Evolutionary conservation across 1,284 basidiomycete species (phyloP), one percentile per base, ranked within the genome.

Genomic region (Marasmius oreades): DNA sequence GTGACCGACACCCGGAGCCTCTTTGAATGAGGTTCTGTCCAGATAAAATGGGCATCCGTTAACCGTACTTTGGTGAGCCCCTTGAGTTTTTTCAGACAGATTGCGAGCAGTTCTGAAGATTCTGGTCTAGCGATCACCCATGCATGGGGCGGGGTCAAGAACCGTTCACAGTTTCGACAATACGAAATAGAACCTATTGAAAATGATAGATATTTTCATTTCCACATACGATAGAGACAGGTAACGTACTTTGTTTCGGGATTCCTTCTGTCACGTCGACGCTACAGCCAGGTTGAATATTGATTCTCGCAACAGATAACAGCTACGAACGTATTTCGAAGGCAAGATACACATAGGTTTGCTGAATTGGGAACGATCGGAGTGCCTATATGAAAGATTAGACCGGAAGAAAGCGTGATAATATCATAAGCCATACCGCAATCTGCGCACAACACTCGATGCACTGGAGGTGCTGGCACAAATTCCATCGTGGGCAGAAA

Each of bases 201-300:
- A 54, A 45, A 55, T 43, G 53, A 55, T 45, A 11, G 22, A 26
- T 26, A 18, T 1, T 34, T 26, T 18, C 44, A 7, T 12, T 42
- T 33, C 42, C 16, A 8, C 44, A 2, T 11, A 8, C 6, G 28
- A 12, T 22, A 44, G 14, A 20, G 45, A 20, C 31, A 48, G 54
- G 51, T 51, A 24, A 70, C 76, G 45, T 53, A 88, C 89, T 82
- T 84, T 98, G 95, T 71, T 99, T 99, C 22, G 96, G 96, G 51
- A 99, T 99, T 14, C 93, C 94, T 70, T 98, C 95, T 8, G 96
- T 98, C 69, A 99, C 97, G 72, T 99, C 96, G 61, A 98, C 88
- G 23, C 90, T 92, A 66, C 58, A 23, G 2, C 55, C 31, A 56
- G 51, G 31, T 59, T 34, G 59, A 33, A 57, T 43, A 47, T 51